These are phyloP conservation scores for Simplicillium aogashimaense DNA, from an alignment of 2,329 filamentous ascomycete species.

Conservation along the genomic window DNA sequence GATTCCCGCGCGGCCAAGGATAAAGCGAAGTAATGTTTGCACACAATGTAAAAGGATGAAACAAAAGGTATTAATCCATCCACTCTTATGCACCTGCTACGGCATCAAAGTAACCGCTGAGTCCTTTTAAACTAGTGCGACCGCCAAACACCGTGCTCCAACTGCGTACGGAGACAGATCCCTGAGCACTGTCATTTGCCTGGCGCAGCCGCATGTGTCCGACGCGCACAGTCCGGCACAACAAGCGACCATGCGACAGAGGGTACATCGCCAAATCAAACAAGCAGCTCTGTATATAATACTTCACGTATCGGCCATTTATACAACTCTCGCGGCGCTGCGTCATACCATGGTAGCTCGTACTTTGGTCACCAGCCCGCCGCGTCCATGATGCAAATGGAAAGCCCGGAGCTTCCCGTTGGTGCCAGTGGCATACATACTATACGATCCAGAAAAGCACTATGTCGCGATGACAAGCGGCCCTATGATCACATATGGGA, in stretches of 20 bases:
- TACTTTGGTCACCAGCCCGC: slow-evolving; percentile 22
- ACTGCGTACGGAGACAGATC: slow-evolving; percentile 5
- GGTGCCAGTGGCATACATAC: slow-evolving; percentile 10
- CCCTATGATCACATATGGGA: slow-evolving; percentile 28
- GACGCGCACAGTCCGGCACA: neutral
- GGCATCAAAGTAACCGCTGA: too few relatives aligned
- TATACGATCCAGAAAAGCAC: neutral
- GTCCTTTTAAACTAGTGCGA: slow-evolving; percentile 1
- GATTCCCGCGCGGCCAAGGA: neutral
- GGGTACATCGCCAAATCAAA: neutral
- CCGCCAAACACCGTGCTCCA: slow-evolving; percentile 6
- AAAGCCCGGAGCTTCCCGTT: slow-evolving; percentile 12
- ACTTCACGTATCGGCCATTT: slow-evolving; percentile 13
- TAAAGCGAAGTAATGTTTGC: slow-evolving; percentile 5
- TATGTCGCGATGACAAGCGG: slow-evolving; percentile 10
- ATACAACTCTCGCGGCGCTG: slow-evolving; percentile 18
- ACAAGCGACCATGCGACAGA: neutral
- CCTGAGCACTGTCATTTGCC: slow-evolving; percentile 5
- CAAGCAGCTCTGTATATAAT: too few relatives aligned
- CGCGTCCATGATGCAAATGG: slow-evolving; percentile 19
- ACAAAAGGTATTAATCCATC: slow-evolving; percentile 4
- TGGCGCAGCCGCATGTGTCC: neutral
- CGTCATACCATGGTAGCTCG: slow-evolving; percentile 19
- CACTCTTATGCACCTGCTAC: too few relatives aligned
- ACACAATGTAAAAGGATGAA: slow-evolving; percentile 6